Conservation (phyloP, 78 protist species). For the Creolimax fragrantissima region DNA sequence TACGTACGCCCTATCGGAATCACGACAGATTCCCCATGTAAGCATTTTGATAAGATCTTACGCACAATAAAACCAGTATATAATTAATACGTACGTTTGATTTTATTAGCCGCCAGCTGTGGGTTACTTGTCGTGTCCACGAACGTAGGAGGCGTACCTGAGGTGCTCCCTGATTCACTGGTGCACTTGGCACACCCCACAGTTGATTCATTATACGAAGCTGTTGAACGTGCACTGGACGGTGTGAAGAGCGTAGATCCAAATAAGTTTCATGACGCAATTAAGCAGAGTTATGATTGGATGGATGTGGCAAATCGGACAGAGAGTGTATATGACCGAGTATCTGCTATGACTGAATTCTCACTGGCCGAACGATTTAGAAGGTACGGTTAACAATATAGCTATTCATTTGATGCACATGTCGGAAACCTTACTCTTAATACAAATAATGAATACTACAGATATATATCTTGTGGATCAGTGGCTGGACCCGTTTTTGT, state of each 20-base stretch:
- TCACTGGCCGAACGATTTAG: neutral
- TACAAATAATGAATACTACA: too few relatives aligned
- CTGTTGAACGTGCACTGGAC: neutral
- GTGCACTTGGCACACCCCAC: constrained; percentile 61
- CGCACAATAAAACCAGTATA: too few relatives aligned
- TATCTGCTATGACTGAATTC: neutral
- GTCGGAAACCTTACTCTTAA: too few relatives aligned
- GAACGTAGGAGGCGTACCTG: constrained; percentile 92
- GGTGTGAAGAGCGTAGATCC: neutral
- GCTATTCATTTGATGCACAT: too few relatives aligned
- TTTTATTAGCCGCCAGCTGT: neutral
- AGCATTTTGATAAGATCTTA: too few relatives aligned
- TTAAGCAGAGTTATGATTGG: constrained; percentile 72
- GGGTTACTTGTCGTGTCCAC: constrained; percentile 77
- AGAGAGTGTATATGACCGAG: constrained; percentile 17
- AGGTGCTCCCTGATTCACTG: constrained; percentile 76
- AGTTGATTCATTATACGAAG: constrained; percentile 9
- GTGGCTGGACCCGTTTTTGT: neutral
- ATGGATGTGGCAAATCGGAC: constrained; percentile 68
- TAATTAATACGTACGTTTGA: neutral
- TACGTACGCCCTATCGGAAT: too few relatives aligned
- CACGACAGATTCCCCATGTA: too few relatives aligned
- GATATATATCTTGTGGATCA: constrained; percentile 13
- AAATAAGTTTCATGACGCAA: neutral
- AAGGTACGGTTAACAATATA: too few relatives aligned